These are phyloP conservation scores for Puccinia coronata DNA, from an alignment of 1,284 basidiomycete species.

Conservation along the genomic window DNA sequence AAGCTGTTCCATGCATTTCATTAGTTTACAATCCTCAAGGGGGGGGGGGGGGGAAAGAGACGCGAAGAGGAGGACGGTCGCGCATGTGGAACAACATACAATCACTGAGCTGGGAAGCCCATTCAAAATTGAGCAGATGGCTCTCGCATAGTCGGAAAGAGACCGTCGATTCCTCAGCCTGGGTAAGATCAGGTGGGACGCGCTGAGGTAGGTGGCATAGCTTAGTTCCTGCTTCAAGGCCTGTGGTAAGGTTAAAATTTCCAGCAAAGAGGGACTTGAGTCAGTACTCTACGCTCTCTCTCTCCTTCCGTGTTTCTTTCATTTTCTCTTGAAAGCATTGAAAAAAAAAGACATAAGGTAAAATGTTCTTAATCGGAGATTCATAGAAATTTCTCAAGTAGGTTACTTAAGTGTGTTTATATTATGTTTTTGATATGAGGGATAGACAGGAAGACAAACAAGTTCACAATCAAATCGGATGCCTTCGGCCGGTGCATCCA, in stretches of 20 bases:
- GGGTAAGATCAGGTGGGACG: slow-evolving; percentile 83
- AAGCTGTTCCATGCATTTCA: slow-evolving; percentile 12
- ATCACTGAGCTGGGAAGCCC: slow-evolving; percentile 61
- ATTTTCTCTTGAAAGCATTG: too few species aligned
- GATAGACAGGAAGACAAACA: slow-evolving; percentile 62
- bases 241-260: slow-evolving; percentile 60
- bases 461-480: slow-evolving; percentile 94
- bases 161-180: slow-evolving; percentile 79
- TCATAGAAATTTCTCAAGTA: too few species aligned
- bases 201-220: slow-evolving; percentile 87
- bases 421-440: not conserved
- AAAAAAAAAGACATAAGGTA: not conserved
- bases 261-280: slow-evolving; percentile 40
- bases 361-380: too few species aligned
- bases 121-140: slow-evolving; percentile 73
- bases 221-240: slow-evolving; percentile 89
- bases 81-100: slow-evolving; percentile 36
- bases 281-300: not conserved
- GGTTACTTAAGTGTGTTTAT: not conserved
- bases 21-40: not conserved
- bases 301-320: not conserved
- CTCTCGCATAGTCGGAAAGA: slow-evolving; percentile 87
- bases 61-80: slow-evolving; percentile 37
- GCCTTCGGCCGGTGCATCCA: slow-evolving; percentile 90
- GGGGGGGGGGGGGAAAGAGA: slow-evolving; percentile 50